These are phyloP conservation scores for Colletotrichum falcatum DNA, from an alignment of 2,329 filamentous ascomycete species.

Conservation along the genomic window DNA sequence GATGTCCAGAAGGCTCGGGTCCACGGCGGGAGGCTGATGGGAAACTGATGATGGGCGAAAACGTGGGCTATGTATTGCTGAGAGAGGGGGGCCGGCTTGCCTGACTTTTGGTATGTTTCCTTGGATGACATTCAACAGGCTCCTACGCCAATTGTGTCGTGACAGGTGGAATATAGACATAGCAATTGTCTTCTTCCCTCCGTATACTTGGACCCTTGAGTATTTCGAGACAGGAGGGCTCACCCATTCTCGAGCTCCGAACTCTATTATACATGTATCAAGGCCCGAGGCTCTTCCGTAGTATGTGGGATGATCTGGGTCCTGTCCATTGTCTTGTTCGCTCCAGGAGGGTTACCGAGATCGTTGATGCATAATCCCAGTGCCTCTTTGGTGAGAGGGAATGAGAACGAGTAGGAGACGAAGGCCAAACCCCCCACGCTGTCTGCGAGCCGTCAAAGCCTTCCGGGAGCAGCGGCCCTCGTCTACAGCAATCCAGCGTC, in stretches of 20 bases:
- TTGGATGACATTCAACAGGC: background rate
- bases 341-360: background rate
- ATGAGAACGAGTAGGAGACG: background rate
- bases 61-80: background rate
- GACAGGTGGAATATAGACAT: too few relatives aligned
- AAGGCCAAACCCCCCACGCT: background rate
- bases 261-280: background rate
- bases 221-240: background rate
- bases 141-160: background rate
- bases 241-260: background rate
- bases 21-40: background rate
- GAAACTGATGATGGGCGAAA: background rate
- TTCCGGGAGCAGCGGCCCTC: background rate
- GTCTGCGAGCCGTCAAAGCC: background rate
- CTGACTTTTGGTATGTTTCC: too few relatives aligned
- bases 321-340: background rate
- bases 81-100: background rate
- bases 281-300: background rate
- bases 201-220: background rate
- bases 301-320: background rate
- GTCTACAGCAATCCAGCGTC: background rate
- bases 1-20: background rate
- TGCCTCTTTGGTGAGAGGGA: background rate
- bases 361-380: background rate
- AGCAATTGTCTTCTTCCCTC: background rate